Conservation (phyloP, 805 yeast genomes). For the Huiozyma sinensis region DNA sequence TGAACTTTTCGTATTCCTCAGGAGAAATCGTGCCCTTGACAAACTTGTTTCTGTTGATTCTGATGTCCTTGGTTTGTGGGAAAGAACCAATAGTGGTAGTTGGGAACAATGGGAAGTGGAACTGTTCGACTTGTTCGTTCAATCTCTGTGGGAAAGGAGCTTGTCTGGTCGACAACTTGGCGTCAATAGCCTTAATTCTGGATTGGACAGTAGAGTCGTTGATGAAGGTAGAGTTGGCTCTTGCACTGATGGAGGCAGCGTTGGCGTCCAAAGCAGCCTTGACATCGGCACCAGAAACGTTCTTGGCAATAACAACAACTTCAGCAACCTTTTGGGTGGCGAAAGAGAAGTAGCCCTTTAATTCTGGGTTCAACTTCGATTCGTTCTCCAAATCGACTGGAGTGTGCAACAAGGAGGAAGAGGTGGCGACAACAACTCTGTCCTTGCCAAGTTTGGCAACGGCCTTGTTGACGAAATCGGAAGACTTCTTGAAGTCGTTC, state of each 20-base stretch:
- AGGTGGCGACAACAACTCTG: constrained; percentile 83
- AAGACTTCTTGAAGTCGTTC: constrained; percentile 83
- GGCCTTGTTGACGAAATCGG: constrained; percentile 72
- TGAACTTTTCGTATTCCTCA: constrained; percentile 92
- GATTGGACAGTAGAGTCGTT: constrained; percentile 83
- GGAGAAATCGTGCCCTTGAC: constrained; percentile 92
- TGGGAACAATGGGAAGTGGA: constrained; percentile 97
- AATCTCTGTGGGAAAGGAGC: constrained; percentile 81
- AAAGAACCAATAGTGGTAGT: constrained; percentile 99
- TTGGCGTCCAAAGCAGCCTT: constrained; percentile 71
- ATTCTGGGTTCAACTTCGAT: constrained; percentile 78
- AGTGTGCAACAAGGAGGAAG: constrained; percentile 95
- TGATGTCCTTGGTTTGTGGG: constrained; percentile 99
- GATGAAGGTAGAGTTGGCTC: constrained; percentile 80
- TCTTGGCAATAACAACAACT: constrained; percentile 85
- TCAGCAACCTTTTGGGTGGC: constrained; percentile 93
- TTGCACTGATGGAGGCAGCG: constrained; percentile 74
- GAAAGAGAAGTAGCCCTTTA: constrained; percentile 97
- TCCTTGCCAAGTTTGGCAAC: constrained; percentile 75
- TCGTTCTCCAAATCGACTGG: constrained; percentile 94
- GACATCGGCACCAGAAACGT: constrained; percentile 75
- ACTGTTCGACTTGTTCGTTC: constrained; percentile 72
- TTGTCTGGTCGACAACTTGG: constrained; percentile 70
- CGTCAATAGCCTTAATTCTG: constrained; percentile 71
- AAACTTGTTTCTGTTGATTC: constrained; percentile 96